Percentiles rank a stretch among this genome's conserved stretches.
These are phyloP conservation scores for Colletotrichum sansevieriae DNA, from an alignment of 2,329 filamentous ascomycete species.

Conservation along the genomic window DNA sequence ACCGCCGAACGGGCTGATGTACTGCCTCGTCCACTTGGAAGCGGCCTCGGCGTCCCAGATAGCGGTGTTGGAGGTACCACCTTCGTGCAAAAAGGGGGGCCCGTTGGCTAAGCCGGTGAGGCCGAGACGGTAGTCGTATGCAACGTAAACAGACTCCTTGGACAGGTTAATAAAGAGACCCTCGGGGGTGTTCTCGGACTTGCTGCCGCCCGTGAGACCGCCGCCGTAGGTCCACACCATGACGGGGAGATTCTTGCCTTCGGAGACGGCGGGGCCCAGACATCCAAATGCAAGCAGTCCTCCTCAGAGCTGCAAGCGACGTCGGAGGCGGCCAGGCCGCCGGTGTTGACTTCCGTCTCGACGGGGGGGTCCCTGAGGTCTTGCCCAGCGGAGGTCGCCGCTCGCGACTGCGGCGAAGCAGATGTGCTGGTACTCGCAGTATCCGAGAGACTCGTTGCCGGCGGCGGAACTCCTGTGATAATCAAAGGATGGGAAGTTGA, in stretches of 20 bases:
- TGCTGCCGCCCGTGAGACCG: conserved; percentile 52
- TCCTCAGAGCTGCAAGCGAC: conserved; percentile 24
- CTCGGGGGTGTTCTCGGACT: conserved; percentile 45
- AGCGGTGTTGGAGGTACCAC: conserved; percentile 58
- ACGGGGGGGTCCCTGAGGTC: conserved; percentile 12
- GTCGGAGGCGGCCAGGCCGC: background rate
- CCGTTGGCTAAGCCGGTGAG: conserved; percentile 55
- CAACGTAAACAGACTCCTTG: conserved; percentile 52
- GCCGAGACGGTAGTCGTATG: conserved; percentile 58
- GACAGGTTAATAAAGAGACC: conserved; percentile 48
- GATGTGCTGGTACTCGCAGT: conserved; percentile 45
- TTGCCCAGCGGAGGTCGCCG: conserved; percentile 43
- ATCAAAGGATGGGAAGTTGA: no score
- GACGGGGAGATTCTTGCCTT: conserved; percentile 45
- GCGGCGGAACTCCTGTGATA: conserved; percentile 5
- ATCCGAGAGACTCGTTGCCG: conserved; percentile 24
- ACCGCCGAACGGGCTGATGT: conserved; percentile 65
- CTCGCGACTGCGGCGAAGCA: conserved; percentile 45
- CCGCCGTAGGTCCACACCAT: conserved; percentile 63
- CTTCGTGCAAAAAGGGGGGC: conserved; percentile 41
- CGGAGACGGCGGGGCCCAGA: conserved; percentile 17
- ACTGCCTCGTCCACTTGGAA: conserved; percentile 63
- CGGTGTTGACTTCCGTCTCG: conserved; percentile 27
- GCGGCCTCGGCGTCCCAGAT: conserved; percentile 47
- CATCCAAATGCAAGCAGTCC: conserved; percentile 24